Conservation (phyloP, 345 rosid genomes). For the Trapa bicornis region DNA sequence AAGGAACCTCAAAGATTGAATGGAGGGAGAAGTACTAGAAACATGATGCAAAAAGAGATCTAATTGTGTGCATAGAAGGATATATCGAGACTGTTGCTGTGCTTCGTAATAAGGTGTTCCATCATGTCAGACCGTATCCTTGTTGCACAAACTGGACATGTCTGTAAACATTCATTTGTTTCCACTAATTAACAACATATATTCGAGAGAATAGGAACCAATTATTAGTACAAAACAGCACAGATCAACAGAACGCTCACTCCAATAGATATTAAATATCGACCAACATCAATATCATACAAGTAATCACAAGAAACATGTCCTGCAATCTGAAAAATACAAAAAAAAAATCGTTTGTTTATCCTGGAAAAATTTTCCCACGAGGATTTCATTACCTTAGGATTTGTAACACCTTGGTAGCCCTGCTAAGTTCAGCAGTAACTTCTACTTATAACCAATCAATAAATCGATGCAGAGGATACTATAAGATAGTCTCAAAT, state of each 20-base stretch:
- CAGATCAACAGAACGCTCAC: too few relatives aligned
- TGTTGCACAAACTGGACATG: slow-evolving; percentile 44
- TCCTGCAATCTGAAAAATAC: too few relatives aligned
- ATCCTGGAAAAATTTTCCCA: background rate
- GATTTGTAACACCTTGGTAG: background rate
- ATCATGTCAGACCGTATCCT: slow-evolving; percentile 38
- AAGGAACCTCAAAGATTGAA: slow-evolving; percentile 31
- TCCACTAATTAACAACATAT: background rate
- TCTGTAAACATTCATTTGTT: slow-evolving; percentile 20
- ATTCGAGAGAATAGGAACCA: background rate
- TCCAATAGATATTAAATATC: background rate
- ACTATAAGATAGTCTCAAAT: background rate
- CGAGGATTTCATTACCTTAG: background rate
- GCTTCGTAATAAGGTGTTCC: slow-evolving; percentile 40
- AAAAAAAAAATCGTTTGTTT: too few relatives aligned
- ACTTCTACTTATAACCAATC: background rate
- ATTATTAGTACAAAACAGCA: background rate
- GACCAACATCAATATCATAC: background rate
- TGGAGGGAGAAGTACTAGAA: background rate
- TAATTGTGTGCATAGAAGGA: slow-evolving; percentile 24
- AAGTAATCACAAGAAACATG: background rate
- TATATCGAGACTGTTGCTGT: slow-evolving; percentile 36
- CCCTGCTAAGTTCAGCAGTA: background rate
- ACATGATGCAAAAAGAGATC: background rate
- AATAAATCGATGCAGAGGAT: background rate